phyloP scores from a whole-genome alignment of 306 rosid species.

The Argentina anserina region DNA sequence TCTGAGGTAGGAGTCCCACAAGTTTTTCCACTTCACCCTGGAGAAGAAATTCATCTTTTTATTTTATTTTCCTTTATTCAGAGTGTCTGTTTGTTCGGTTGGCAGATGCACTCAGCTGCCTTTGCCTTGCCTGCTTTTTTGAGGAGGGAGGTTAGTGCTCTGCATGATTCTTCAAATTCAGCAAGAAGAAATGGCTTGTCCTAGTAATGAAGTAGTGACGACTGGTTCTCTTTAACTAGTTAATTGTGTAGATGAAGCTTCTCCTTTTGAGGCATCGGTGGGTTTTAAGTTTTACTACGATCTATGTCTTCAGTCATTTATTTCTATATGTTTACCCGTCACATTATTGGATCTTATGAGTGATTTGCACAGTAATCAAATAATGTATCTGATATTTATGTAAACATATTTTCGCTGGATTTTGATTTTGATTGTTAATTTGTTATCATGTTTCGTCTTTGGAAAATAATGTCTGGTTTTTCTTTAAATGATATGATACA shows the following conservation, averaged over 20 bases:
- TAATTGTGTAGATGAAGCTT: slow-evolving; percentile 7
- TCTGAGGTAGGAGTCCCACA: slow-evolving; percentile 54
- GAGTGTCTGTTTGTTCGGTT: background rate
- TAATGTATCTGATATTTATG: background rate
- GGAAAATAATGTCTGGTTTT: background rate
- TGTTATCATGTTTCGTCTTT: background rate
- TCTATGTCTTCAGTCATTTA: background rate
- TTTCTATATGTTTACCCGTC: background rate
- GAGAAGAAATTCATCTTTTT: background rate
- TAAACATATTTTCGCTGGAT: too few species aligned
- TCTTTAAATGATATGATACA: background rate
- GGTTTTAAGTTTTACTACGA: background rate
- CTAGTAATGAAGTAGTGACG: slow-evolving; percentile 4
- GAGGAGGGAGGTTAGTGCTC: slow-evolving; percentile 60
- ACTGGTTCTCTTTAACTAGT: slow-evolving; percentile 2
- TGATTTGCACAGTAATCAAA: background rate
- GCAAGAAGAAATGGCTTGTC: background rate
- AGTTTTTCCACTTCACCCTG: background rate
- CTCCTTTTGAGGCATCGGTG: background rate
- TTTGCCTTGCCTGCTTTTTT: slow-evolving; percentile 75
- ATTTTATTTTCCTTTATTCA: background rate
- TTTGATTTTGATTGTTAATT: background rate
- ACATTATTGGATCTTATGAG: background rate
- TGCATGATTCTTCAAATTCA: slow-evolving; percentile 19
- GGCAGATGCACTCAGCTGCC: slow-evolving; percentile 86